Conservation (phyloP, 208 protist species). For the Naegleria fowleri region DNA sequence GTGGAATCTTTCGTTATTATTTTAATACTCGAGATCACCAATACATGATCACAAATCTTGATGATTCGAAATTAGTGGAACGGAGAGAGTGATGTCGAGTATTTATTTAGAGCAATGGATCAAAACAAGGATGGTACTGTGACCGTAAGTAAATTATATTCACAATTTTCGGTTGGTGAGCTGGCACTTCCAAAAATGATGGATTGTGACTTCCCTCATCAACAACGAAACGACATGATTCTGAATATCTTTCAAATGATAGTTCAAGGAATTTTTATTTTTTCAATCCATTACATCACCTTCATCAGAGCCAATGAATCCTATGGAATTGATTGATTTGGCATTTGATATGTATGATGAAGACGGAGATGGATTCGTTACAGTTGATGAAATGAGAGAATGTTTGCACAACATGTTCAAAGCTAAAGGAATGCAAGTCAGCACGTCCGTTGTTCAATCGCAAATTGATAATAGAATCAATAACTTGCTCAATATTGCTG, state of each 20-base stretch:
- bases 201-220: not conserved
- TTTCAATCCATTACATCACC: conserved; percentile 17
- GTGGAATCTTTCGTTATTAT: no score
- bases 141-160: not conserved
- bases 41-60: no score
- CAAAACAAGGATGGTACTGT: not conserved
- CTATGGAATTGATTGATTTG: not conserved
- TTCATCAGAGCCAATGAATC: not conserved
- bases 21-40: no score
- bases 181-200: no score
- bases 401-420: not conserved
- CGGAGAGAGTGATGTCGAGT: not conserved
- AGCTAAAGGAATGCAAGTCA: not conserved
- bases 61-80: not conserved
- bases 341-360: conserved; percentile 18
- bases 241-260: not conserved
- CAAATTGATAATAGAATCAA: not conserved
- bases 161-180: no score
- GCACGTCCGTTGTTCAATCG: not conserved
- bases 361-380: not conserved
- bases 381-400: not conserved
- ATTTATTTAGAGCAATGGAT: conserved; percentile 24
- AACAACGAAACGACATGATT: no score
- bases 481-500: not conserved
- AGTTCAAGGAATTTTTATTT: conserved; percentile 27